These are phyloP conservation scores for Penicillium concentricum DNA, from an alignment of 2,329 filamentous ascomycete genomes.

Conservation along the genomic window DNA sequence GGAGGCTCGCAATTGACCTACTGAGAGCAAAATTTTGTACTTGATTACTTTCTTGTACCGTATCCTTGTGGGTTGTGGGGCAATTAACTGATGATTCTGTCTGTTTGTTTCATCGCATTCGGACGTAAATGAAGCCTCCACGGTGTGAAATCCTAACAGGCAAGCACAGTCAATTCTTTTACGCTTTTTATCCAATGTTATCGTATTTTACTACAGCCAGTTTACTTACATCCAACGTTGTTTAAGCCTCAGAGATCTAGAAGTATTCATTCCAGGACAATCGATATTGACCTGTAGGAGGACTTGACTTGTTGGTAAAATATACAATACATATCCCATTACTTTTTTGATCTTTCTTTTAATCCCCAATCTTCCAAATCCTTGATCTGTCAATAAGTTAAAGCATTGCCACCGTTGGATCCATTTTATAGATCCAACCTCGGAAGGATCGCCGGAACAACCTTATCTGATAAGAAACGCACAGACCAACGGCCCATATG, in stretches of 20 bases:
- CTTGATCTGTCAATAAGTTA: not conserved
- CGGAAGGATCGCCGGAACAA: not conserved
- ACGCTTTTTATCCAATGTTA: not conserved
- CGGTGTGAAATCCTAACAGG: not conserved
- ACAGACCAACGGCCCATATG: not conserved
- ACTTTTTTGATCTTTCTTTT: not conserved
- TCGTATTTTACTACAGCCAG: too few relatives aligned
- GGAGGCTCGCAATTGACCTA: constrained; percentile 2
- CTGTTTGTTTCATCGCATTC: not conserved
- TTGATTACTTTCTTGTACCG: not conserved
- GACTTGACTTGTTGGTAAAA: not conserved
- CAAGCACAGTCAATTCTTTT: not conserved
- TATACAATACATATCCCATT: too few relatives aligned
- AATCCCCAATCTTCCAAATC: not conserved
- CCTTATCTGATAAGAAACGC: constrained; percentile 1
- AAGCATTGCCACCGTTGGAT: not conserved
- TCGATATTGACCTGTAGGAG: not conserved
- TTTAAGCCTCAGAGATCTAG: too few relatives aligned
- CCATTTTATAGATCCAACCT: not conserved
- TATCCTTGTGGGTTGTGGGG: not conserved
- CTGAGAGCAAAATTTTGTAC: not conserved
- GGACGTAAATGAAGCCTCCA: not conserved
- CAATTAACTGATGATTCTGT: not conserved
- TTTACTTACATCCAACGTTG: too few relatives aligned
- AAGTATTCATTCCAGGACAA: not conserved